Evolutionary conservation across 1,284 basidiomycete genomes (phyloP).

Genomic region (Irpex sp.): DNA sequence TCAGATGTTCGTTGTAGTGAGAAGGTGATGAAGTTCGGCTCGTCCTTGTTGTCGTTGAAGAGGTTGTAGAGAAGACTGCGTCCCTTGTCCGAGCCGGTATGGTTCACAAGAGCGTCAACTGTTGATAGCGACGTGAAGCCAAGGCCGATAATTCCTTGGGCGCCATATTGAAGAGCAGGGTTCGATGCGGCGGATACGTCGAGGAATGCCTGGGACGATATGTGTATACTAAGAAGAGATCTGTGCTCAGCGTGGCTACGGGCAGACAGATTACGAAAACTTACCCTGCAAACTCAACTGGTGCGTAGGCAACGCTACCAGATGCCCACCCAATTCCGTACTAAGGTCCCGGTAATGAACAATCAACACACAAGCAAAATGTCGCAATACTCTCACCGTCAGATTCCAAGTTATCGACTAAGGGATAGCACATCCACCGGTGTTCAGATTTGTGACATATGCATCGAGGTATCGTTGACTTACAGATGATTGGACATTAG

Average conservation of each 20-base stretch:
- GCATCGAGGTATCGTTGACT: constrained; percentile 19
- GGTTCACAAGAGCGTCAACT: constrained; percentile 58
- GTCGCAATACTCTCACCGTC: constrained; percentile 40
- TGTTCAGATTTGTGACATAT: background rate
- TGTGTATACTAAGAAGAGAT: constrained; percentile 43
- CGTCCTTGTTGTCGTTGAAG: constrained; percentile 59
- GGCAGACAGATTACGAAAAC: constrained; percentile 4
- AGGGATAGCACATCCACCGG: background rate
- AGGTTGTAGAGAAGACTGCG: constrained; percentile 71
- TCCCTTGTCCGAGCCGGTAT: constrained; percentile 52
- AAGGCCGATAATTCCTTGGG: constrained; percentile 71
- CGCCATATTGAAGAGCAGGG: constrained; percentile 68
- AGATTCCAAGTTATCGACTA: constrained; percentile 51
- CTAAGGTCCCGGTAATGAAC: constrained; percentile 30
- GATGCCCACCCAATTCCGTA: constrained; percentile 77
- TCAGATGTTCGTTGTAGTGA: constrained; percentile 59
- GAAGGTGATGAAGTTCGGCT: constrained; percentile 78
- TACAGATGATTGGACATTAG: constrained; percentile 51
- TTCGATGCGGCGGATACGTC: constrained; percentile 59
- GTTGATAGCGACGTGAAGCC: constrained; percentile 73
- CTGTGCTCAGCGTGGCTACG: too few species aligned
- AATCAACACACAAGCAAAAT: background rate
- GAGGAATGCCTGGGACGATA: constrained; percentile 65
- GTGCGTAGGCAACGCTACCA: constrained; percentile 57
- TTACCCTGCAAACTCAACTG: constrained; percentile 66